These are phyloP conservation scores for Lepidium sativum DNA, from an alignment of 345 rosid genomes.

Conservation along the genomic window DNA sequence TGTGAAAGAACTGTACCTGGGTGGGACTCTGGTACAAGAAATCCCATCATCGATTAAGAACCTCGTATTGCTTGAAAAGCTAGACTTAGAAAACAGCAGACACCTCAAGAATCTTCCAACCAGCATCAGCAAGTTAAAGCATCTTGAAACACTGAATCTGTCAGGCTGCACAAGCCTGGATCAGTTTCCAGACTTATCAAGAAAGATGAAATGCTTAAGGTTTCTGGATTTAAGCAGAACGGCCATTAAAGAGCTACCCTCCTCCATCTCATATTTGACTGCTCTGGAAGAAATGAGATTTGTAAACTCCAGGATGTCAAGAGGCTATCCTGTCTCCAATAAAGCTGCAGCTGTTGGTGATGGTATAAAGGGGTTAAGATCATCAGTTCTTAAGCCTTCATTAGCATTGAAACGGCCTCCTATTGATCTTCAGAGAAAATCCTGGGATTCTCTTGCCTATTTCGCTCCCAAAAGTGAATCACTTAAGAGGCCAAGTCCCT, in stretches of 20 bases:
- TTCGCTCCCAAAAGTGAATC: too few species aligned
- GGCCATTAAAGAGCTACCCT: not conserved
- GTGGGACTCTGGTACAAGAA: slow-evolving; percentile 23
- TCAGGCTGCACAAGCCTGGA: slow-evolving; percentile 19
- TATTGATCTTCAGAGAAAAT: too few species aligned
- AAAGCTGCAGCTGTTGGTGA: too few species aligned
- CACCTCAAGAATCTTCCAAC: slow-evolving; percentile 1
- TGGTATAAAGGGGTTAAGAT: too few species aligned
- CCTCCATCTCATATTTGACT: slow-evolving; percentile 5
- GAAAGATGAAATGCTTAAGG: slow-evolving; percentile 22
- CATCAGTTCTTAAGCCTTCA: too few species aligned
- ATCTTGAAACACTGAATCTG: slow-evolving; percentile 20
- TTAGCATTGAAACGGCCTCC: too few species aligned
- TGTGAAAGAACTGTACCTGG: not conserved
- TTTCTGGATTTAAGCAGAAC: slow-evolving; percentile 20
- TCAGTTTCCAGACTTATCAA: not conserved
- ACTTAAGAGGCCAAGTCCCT: too few species aligned
- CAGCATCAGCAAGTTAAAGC: slow-evolving; percentile 22
- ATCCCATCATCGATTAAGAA: slow-evolving; percentile 19
- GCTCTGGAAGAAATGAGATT: slow-evolving; percentile 24
- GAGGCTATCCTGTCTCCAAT: too few species aligned
- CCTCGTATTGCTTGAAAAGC: slow-evolving; percentile 3
- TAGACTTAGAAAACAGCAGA: slow-evolving; percentile 15
- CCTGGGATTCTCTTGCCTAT: too few species aligned
- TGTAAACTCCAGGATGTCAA: not conserved